Base-by-base conservation (phyloP, 148 eudicot genomes). In the Spergularia marina region DNA sequence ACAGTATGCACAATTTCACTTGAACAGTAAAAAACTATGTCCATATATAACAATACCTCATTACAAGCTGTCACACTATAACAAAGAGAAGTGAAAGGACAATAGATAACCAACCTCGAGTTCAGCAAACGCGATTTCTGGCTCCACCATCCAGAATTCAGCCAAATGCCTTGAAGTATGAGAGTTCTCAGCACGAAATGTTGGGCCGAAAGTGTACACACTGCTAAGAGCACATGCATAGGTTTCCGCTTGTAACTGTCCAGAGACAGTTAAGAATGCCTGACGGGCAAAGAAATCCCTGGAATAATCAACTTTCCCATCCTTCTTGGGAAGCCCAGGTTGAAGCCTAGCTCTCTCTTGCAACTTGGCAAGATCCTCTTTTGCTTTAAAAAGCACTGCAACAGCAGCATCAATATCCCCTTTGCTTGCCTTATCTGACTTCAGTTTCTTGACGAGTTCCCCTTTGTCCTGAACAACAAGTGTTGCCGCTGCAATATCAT, bases 111-210 rank as follows among this genome's bases (percentile, higher is more conserved):
- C 44, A 75, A 94, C 98, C 94, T 92, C 74, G 23, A 94, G 77
- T 77, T 94, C 98, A 41, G 98, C 97, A 84, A 92, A 94, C 34
- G 98, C 97, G 20, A 94, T 84, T 86, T 94, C 98, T 64, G 97
- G 97, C 86, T 94, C 98, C 65, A 94, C 89, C 98, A 94, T 94
- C 98, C 98, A 94, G 76, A 94, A 90, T 55, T 94, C 98, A 54
- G 98, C 98, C 65, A 94, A 85, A 90, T 94, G 98, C 77, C 98
- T 87, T 20, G 98, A 83, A 39, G 98, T 94, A 74, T 94, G 98
- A 4, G 98, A 94, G 71, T 94, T 74, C 71, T 94, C 98, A 63
- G 98, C 98, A 63, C 98, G 91, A 76, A 94, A 94, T 8, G 98
- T 94, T 23, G 98, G 98, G 64, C 98, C 98, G 78, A 94, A 94